phyloP scores from a whole-genome alignment of 495 filamentous ascomycete genomes.

The Penicillium pulvis region DNA sequence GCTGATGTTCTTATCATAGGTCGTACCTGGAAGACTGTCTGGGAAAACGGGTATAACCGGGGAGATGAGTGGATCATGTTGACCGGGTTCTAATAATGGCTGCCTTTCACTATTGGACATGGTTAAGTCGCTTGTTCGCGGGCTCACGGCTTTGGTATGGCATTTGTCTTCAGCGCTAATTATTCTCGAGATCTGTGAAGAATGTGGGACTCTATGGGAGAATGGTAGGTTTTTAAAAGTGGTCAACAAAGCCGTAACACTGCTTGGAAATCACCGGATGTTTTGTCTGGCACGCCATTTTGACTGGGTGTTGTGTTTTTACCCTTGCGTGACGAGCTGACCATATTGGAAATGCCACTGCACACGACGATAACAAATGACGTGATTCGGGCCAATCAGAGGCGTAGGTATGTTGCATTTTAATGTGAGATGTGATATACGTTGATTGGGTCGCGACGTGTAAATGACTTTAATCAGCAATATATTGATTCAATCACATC shows the following conservation, averaged over 20 bases:
- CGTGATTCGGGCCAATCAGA: neutral
- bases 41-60: conserved; percentile 6
- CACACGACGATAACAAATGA: neutral
- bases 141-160: neutral
- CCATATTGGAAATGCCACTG: neutral
- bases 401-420: neutral
- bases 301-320: neutral
- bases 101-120: conserved; percentile 25
- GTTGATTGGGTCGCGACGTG: no score
- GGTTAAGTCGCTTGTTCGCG: neutral
- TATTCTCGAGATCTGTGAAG: neutral
- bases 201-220: neutral
- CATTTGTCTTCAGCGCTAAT: neutral
- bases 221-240: neutral
- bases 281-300: conserved; percentile 9
- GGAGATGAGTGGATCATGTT: conserved; percentile 8
- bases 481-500: neutral
- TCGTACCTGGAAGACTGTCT: conserved; percentile 20
- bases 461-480: neutral
- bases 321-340: neutral
- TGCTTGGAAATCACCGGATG: conserved; percentile 10
- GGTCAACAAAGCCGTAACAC: neutral
- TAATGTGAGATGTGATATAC: neutral
- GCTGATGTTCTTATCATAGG: conserved; percentile 41
- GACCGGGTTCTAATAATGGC: conserved; percentile 27